These are phyloP conservation scores for Phycomyces blakesleeanus DNA, from an alignment of 192 early-diverging fungal species.

Conservation along the genomic window DNA sequence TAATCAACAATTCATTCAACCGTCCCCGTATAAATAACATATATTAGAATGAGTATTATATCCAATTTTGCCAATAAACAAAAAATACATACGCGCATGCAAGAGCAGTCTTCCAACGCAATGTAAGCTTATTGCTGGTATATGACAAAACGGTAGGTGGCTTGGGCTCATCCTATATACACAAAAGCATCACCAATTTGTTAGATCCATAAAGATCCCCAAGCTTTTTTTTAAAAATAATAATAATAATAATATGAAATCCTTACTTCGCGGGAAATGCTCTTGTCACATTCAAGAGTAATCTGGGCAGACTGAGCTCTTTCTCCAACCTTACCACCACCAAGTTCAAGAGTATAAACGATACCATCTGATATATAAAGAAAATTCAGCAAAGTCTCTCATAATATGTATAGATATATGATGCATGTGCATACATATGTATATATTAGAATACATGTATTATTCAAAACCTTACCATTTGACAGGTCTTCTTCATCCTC, in stretches of 20 bases:
- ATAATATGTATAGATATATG: too few species aligned
- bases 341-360: conserved; percentile 20
- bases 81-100: conserved; percentile 21
- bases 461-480: not conserved
- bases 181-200: not conserved
- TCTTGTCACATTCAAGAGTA: conserved; percentile 29
- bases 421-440: not conserved
- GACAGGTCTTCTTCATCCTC: not conserved
- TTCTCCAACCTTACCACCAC: conserved; percentile 20
- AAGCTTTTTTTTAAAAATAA: too few species aligned
- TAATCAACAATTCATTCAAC: too few species aligned
- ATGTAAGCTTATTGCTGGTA: conserved; percentile 4
- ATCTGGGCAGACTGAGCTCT: conserved; percentile 26
- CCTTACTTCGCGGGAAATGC: conserved; percentile 22
- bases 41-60: too few species aligned
- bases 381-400: not conserved
- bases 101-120: conserved; percentile 21
- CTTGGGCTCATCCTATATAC: conserved; percentile 8
- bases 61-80: too few species aligned
- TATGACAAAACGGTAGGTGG: conserved; percentile 8
- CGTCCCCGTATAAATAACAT: too few species aligned
- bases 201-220: conserved; percentile 2
- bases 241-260: not conserved
- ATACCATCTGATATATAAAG: conserved; percentile 17
- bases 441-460: not conserved